Base-by-base conservation (phyloP, 2,329 filamentous ascomycete species). In the Xylaria sp. region DNA sequence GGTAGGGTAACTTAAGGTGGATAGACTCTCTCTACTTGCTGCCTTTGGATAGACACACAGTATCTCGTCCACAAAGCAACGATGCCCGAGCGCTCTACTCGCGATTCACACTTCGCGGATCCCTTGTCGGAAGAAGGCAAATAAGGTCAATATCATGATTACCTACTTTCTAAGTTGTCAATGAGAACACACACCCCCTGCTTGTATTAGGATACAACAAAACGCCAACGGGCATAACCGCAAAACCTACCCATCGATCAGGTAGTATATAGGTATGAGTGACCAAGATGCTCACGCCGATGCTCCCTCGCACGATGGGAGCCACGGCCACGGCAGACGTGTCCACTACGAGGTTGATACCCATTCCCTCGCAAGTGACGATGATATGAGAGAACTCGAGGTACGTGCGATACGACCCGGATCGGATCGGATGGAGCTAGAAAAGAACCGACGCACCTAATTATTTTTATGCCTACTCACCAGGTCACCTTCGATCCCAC, bases 401-500 rank as follows among this genome's bases (percentile, higher is more conserved):
- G 86, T 88, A 79, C 39, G 75, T 69, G 61, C 7, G 19, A 39
- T 47, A n/a, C 63, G 17, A 47, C n/a, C 9, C 8, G 5, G n/a
- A 45, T 14, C n/a, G n/a, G n/a, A n/a, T n/a, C n/a, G 6, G 45
- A 19, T 17, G 62, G 12, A 48, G 1, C 14, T 7, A 21, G 48
- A 30, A 12, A 14, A 34, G 24, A 51, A 62, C n/a, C 3, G 8
- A 56, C 9, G 19, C 66, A 50, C 19, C 42, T 48, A 47, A 68
- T 53, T 3, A 48, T 21, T 36, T n/a, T 36, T 7, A 36, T 36
- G 11, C 7, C 11, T 4, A 30, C 32, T 6, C 30, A 9, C 12
- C 54, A 88, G 87, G 88, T 91, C 58, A 84, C 88, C 24, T 91
- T 92, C 74, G 89, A 91, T 69, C 80, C 86, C 1, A 79, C 84